Conservation (phyloP, 2,329 filamentous ascomycete species). For the Pseudocercospora fijiensis region DNA sequence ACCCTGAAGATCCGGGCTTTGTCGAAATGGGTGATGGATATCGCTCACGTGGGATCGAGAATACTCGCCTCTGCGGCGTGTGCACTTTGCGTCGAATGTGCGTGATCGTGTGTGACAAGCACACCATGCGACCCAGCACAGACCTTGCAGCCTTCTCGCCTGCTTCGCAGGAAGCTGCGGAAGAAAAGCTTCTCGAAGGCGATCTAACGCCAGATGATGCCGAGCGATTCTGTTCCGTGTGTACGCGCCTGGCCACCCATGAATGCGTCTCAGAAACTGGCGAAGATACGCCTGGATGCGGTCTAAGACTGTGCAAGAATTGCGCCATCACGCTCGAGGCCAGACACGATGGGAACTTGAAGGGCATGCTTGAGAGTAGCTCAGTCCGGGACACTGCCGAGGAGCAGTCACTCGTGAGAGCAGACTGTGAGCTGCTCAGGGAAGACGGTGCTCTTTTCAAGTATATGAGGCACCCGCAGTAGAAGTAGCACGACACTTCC, state of each 20-base stretch:
- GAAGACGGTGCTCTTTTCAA: slow-evolving; percentile 35
- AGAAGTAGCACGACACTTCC: not conserved
- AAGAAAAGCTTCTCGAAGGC: slow-evolving; percentile 23
- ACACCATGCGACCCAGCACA: slow-evolving; percentile 35
- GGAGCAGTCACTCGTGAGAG: slow-evolving; percentile 31
- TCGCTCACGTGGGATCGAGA: slow-evolving; percentile 29
- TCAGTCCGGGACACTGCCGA: slow-evolving; percentile 17
- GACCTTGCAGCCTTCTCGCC: slow-evolving; percentile 11
- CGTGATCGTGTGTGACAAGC: slow-evolving; percentile 40
- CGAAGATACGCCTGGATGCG: slow-evolving; percentile 30
- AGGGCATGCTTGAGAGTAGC: slow-evolving; percentile 28
- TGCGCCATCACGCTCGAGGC: slow-evolving; percentile 30
- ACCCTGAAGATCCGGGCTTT: slow-evolving; percentile 38
- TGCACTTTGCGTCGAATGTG: slow-evolving; percentile 40
- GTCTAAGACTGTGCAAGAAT: slow-evolving; percentile 35
- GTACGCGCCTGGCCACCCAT: slow-evolving; percentile 42
- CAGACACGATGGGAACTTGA: slow-evolving; percentile 28
- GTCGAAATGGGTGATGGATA: slow-evolving; percentile 39
- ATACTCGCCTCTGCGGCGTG: slow-evolving; percentile 39
- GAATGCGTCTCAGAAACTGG: slow-evolving; percentile 33
- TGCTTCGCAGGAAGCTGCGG: slow-evolving; percentile 24
- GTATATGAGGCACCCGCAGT: slow-evolving; percentile 17
- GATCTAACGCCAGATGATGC: not conserved
- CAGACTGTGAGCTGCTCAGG: slow-evolving; percentile 39
- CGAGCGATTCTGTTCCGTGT: slow-evolving; percentile 45